These are phyloP conservation scores for Pythium insidiosum DNA, from an alignment of 352 stramenopile species.

Conservation along the genomic window DNA sequence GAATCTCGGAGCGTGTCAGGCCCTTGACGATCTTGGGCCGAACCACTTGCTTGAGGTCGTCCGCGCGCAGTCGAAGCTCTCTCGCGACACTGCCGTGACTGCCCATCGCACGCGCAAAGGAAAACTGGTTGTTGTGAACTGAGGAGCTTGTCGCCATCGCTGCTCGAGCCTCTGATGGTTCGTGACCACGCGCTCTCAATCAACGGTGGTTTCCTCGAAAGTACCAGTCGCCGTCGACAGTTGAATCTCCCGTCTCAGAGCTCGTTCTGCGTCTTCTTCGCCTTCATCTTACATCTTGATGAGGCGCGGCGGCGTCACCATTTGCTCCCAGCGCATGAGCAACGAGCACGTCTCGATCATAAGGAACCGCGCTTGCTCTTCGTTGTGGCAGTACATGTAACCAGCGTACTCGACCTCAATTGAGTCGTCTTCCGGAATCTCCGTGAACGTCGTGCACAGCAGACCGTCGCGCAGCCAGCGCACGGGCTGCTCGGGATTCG, in stretches of 20 bases:
- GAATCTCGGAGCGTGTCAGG: slow-evolving; percentile 13
- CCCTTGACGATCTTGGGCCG: slow-evolving; percentile 17
- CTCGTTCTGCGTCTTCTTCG: no score
- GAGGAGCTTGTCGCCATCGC: neutral
- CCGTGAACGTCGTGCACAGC: slow-evolving; percentile 4
- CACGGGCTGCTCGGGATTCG: neutral
- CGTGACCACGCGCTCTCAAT: neutral
- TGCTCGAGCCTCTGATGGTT: neutral
- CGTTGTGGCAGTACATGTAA: slow-evolving; percentile 18
- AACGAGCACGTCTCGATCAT: slow-evolving; percentile 40
- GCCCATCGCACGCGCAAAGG: slow-evolving; percentile 5
- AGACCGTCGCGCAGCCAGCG: slow-evolving; percentile 6
- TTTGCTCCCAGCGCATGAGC: slow-evolving; percentile 40
- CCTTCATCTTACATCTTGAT: neutral
- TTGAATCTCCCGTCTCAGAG: no score
- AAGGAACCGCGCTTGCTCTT: slow-evolving; percentile 29
- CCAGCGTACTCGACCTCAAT: slow-evolving; percentile 6
- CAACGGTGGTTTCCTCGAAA: neutral
- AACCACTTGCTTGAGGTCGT: slow-evolving; percentile 18
- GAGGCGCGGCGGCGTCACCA: slow-evolving; percentile 26
- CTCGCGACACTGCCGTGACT: slow-evolving; percentile 13
- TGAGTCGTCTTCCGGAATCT: neutral
- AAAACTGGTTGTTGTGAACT: neutral
- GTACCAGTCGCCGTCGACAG: no score
- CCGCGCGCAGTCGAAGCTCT: slow-evolving; percentile 11